These are phyloP conservation scores for Colletotrichum chrysophilum DNA, from an alignment of 2,329 filamentous ascomycete genomes.

Conservation along the genomic window DNA sequence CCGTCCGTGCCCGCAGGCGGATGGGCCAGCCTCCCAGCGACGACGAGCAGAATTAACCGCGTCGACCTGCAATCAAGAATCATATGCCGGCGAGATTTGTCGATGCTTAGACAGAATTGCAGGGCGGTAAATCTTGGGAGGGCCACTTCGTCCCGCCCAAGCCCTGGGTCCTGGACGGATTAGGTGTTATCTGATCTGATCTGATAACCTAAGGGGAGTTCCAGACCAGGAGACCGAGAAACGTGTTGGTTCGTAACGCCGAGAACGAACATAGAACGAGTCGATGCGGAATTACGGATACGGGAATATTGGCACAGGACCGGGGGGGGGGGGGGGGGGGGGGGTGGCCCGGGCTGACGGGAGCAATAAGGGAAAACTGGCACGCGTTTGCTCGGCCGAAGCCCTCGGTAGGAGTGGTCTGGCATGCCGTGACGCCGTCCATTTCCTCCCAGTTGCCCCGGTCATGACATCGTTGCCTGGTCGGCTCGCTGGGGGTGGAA, in stretches of 20 bases:
- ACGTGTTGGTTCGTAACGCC: constrained; percentile 14
- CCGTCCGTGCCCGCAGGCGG: background rate
- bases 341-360: background rate
- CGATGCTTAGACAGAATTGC: background rate
- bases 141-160: background rate
- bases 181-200: constrained; percentile 19
- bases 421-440: background rate
- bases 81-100: background rate
- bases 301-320: background rate
- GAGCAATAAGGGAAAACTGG: background rate
- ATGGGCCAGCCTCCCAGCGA: background rate
- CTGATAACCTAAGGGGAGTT: background rate
- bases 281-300: background rate
- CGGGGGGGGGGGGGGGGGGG: background rate
- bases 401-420: background rate
- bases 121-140: background rate
- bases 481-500: background rate
- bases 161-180: background rate
- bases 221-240: background rate
- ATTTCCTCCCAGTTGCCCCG: background rate
- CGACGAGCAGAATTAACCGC: background rate
- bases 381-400: constrained; percentile 14
- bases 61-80: background rate
- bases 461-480: constrained; percentile 19
- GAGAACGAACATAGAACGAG: background rate